Percentiles rank a stretch among this genome's conserved stretches.
phyloP scores from a whole-genome alignment of 176 grass and related monocot species.

The Rhipidocladum racemiflorum region DNA sequence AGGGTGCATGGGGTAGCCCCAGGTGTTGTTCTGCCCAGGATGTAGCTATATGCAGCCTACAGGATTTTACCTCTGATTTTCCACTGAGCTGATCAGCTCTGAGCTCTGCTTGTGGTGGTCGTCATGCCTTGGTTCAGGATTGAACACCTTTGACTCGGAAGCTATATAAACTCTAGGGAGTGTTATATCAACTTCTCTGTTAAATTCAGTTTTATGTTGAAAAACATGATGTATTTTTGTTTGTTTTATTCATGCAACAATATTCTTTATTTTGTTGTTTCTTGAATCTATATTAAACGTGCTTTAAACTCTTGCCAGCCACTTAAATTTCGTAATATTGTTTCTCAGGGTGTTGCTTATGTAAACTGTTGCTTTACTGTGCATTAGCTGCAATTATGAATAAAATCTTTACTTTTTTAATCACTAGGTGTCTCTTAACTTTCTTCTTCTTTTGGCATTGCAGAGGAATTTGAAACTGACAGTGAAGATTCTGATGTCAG shows the following conservation, averaged over 20 bases:
- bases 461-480: conserved; percentile 79
- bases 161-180: background rate
- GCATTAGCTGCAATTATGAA: background rate
- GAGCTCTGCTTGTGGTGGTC: background rate
- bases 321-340: background rate
- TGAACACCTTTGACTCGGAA: background rate
- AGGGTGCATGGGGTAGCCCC: background rate
- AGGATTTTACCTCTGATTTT: background rate
- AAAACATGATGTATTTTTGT: conserved; percentile 8
- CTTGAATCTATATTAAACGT: background rate
- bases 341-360: background rate
- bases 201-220: background rate
- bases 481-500: conserved; percentile 95
- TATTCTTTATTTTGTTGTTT: conserved; percentile 3
- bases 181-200: background rate
- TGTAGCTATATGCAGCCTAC: background rate
- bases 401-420: background rate
- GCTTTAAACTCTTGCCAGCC: conserved; percentile 1
- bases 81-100: conserved; percentile 10
- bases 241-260: background rate
- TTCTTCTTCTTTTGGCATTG: conserved; percentile 3
- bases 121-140: background rate
- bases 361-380: background rate
- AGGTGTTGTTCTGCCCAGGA: background rate
- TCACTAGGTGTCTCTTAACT: background rate